phyloP scores from a whole-genome alignment of 441 rosid genomes.

The Arabidopsis hybrid region DNA sequence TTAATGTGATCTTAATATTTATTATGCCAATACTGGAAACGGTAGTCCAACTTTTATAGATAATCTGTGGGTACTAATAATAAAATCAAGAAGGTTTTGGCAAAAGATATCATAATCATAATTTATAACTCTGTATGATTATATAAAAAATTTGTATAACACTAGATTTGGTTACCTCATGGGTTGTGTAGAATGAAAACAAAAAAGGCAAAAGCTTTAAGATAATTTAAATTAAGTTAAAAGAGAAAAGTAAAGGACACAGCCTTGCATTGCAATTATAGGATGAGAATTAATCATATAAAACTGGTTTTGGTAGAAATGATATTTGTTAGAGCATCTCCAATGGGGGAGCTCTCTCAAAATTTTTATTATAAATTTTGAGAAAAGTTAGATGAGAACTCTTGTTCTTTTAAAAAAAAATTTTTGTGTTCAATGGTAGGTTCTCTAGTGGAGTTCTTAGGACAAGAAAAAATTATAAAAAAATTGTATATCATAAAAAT shows the following conservation, averaged over 20 bases:
- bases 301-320: slow-evolving; percentile 35
- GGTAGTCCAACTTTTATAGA: slow-evolving; percentile 9
- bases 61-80: slow-evolving; percentile 31
- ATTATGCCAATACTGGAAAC: slow-evolving; percentile 1
- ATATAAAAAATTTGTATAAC: slow-evolving; percentile 18
- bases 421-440: no score
- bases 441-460: no score
- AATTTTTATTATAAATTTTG: no score
- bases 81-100: slow-evolving; percentile 8
- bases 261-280: slow-evolving; percentile 47
- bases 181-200: slow-evolving; percentile 40
- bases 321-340: slow-evolving; percentile 28
- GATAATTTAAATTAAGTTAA: slow-evolving; percentile 21
- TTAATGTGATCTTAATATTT: not conserved
- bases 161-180: slow-evolving; percentile 48
- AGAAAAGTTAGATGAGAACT: no score
- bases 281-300: slow-evolving; percentile 30
- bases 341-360: no score
- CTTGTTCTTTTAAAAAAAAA: no score
- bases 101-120: slow-evolving; percentile 3
- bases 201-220: slow-evolving; percentile 36
- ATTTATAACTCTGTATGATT: not conserved
- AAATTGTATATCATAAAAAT: no score
- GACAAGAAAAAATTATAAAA: no score
- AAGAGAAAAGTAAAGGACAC: slow-evolving; percentile 35